Percentiles rank a stretch among this genome's conserved stretches.
These are phyloP conservation scores for Chrysoporthe austroafricana DNA, from an alignment of 2,329 filamentous ascomycete genomes.

Conservation along the genomic window DNA sequence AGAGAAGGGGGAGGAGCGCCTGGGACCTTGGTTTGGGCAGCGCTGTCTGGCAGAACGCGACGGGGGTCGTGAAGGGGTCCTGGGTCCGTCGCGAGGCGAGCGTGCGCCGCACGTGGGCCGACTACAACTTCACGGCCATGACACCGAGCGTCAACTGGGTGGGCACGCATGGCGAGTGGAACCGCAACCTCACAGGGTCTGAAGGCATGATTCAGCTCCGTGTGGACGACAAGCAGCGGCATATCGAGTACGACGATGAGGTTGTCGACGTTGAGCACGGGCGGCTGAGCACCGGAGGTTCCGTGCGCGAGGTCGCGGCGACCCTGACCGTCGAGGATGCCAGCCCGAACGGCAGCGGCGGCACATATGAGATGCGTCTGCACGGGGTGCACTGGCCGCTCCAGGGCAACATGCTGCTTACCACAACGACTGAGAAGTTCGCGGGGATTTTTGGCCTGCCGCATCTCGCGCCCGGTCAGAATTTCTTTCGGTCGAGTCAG, in stretches of 20 bases:
- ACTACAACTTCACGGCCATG: slow-evolving; percentile 67
- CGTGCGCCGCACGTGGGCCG: slow-evolving; percentile 50
- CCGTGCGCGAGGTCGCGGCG: slow-evolving; percentile 70
- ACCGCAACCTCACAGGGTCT: slow-evolving; percentile 77
- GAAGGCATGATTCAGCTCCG: slow-evolving; percentile 72
- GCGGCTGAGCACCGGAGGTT: slow-evolving; percentile 49
- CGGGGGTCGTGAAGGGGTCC: slow-evolving; percentile 74
- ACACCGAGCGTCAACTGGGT: slow-evolving; percentile 70
- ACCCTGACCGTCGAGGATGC: slow-evolving; percentile 74
- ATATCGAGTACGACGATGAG: slow-evolving; percentile 47
- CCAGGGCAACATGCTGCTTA: slow-evolving; percentile 79
- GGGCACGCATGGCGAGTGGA: slow-evolving; percentile 62
- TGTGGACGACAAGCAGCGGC: slow-evolving; percentile 60
- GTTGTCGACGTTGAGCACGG: slow-evolving; percentile 34
- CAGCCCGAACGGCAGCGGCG: slow-evolving; percentile 56
- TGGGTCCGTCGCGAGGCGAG: slow-evolving; percentile 67
- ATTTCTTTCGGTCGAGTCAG: slow-evolving; percentile 62
- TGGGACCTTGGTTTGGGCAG: slow-evolving; percentile 38
- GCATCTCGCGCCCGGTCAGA: slow-evolving; percentile 69
- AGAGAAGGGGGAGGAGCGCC: slow-evolving; percentile 9
- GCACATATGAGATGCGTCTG: slow-evolving; percentile 78
- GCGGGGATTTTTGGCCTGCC: slow-evolving; percentile 89
- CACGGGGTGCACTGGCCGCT: slow-evolving; percentile 85
- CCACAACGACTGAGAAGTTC: slow-evolving; percentile 92
- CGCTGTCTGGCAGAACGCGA: slow-evolving; percentile 76